Evolutionary conservation across 1,284 basidiomycete species (phyloP).

Genomic region (Ustanciosporium gigantosporum): DNA sequence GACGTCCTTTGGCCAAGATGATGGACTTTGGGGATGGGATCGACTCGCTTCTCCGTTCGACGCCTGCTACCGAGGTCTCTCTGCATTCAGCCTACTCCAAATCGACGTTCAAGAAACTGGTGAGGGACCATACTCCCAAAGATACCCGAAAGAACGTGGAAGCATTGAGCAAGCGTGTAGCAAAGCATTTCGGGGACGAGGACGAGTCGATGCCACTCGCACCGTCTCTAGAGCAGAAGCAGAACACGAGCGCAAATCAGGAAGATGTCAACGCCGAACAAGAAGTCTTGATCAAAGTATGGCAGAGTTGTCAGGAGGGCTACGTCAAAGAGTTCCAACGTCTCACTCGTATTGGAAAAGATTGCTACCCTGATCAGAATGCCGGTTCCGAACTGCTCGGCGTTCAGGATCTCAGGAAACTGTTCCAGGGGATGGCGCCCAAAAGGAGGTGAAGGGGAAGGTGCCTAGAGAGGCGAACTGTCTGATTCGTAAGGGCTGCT

Average conservation of each 20-base stretch:
- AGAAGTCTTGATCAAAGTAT: conserved; percentile 39
- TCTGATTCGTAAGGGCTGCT: too few relatives aligned
- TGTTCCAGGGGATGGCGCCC: conserved; percentile 8
- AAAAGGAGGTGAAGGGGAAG: too few relatives aligned
- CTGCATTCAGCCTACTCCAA: conserved; percentile 78
- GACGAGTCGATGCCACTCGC: conserved; percentile 69
- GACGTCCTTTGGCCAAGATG: conserved; percentile 82
- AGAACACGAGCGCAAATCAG: background rate
- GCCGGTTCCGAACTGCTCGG: conserved; percentile 17
- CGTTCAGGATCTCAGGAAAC: conserved; percentile 14
- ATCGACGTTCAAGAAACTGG: conserved; percentile 76
- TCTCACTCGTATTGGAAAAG: conserved; percentile 14
- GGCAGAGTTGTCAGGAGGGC: conserved; percentile 37
- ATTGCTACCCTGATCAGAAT: conserved; percentile 37
- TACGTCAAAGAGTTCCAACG: conserved; percentile 37
- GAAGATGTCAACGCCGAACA: conserved; percentile 2
- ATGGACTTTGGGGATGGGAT: conserved; percentile 93
- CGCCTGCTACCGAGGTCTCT: conserved; percentile 77
- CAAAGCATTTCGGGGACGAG: conserved; percentile 80
- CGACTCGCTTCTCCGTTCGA: conserved; percentile 79
- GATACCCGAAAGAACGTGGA: conserved; percentile 84
- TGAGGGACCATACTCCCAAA: conserved; percentile 83
- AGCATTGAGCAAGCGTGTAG: conserved; percentile 82
- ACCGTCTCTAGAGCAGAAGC: background rate
- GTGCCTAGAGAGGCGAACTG: too few relatives aligned